Base-by-base conservation (phyloP, 257 asterid genomes). In the Salvia hispanica region DNA sequence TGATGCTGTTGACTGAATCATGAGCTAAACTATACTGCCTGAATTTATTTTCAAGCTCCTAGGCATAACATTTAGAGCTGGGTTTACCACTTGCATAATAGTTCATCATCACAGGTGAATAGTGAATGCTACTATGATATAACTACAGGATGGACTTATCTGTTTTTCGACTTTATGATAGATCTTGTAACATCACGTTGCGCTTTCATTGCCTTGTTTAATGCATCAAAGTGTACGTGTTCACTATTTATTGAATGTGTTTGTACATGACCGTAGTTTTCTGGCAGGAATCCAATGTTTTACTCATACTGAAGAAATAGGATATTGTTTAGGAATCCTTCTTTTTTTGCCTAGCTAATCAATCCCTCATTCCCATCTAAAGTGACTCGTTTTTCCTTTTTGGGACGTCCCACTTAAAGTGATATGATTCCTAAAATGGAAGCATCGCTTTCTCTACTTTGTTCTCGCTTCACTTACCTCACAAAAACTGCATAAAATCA, bases 11-110 rank as follows among this genome's bases (percentile, higher is more conserved):
- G 68, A 58, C 25, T 3, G 42, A 34, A 37, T 14, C 64, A 34
- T 25, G 48, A 72, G 33, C 47, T 42, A 21, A 66, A 60, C 62
- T 18, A 45, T 65, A 55, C 21, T 6, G 51, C 62, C 34, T 64
- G 33, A 6, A 70, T 64, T 66, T 21, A 67, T 18, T 36, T 31
- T 61, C 2, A 62, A 36, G 58, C 71, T 60, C 51, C 9, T 4
- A 36, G 56, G 31, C 59, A 37, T 33, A 43, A 40, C 45, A 40
- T 64, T 33, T 64, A 45, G 40, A 65, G 59, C 66, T 36, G 60
- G 47, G 37, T 46, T 12, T 36, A 39, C 36, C 55, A 45, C 9
- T 36, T 58, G 16, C 31, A 21, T 53, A 40, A 39, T 43, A 36
- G 18, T 12, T 69, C 21, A 16, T 57, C 18, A 53, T 25, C 13